Evolutionary conservation across 371 early-diverging fungal species (phyloP), one percentile per base, ranked within the genome.

Genomic region (Umbelopsis sp.): DNA sequence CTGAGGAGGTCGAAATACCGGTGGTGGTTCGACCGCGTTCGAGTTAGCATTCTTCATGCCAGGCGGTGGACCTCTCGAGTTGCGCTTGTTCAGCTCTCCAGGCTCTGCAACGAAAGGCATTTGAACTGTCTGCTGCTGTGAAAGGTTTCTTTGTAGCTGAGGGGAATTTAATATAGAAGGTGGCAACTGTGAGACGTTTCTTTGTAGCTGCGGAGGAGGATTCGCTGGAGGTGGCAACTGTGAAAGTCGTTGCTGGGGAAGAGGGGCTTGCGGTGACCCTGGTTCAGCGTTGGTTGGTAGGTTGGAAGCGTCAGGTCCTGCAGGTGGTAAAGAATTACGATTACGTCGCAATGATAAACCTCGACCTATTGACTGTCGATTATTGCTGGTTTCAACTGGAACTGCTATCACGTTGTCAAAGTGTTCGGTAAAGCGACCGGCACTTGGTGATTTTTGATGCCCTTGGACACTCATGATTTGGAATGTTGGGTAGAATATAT

Each of bases 1-100:
- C 65, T 70, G 16, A 77, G 78, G 1, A 66, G 67, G 22, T 77
- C 73, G 9, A 68, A 80, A 80, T 32, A 79, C 70, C 0, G 81
- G 81, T 44, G 83, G 74, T 16, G 81, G 79, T 14, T 77, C 77
- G 6, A 35, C 20, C 16, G 48, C 20, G 1, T 48, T 48, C 6
- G 48, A 48, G 6, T 6, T 18, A 0, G 48, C 18, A 20, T 16
- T 48, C 20, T 16, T 16, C 7, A 16, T 16, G 1, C 6, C 6
- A 5, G 16, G 48, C 3, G 16, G 6, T n/a, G 48, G 48, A 7
- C 48, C 48, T n/a, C 48, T 48, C 16, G 48, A 48, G 18, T 48
- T 18, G 16, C 48, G 48, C 18, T 48, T 48, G 48, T 8, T 12
- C 5, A 18, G 35, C 3, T 35, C 52, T 4, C 20, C 25, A 51